Evolutionary conservation across 495 filamentous ascomycete species (phyloP), one percentile per base, ranked within the genome.

Genomic region (Physcia stellaris): DNA sequence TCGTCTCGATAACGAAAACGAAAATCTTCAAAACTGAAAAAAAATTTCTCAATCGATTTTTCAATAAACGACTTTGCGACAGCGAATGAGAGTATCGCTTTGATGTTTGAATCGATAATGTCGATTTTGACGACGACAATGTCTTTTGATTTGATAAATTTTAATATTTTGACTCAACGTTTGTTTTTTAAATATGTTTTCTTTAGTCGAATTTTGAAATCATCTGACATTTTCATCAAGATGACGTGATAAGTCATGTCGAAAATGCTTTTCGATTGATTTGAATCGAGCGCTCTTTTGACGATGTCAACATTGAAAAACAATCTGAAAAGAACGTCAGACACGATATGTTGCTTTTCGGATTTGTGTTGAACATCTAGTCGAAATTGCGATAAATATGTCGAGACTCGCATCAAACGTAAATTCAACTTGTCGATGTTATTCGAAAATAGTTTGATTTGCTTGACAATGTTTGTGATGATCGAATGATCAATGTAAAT

Each of bases 381-480:
- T 10, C 21, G 4, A 19, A 39, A 39, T n/a, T 3, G 4, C 4
- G 37, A 39, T 2, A 39, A 19, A 27, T 46, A 46, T 5, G 40
- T n/a, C 11, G 19, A 46, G 0, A 20, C 37, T n/a, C 37, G 13
- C 12, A 46, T 10, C 4, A 41, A 16, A 1, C 33, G 24, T 2
- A 46, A 23, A 24, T 46, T 46, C 11, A 46, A 12, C 26, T 37
- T 41, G 6, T n/a, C 24, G 2, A 16, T 41, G 3, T 6, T 29
- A 0, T 15, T 18, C 4, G 26, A 31, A 4, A 12, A 37, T 10
- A 46, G 4, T 0, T 2, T 24, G 16, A 15, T 46, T 16, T 46
- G 16, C 6, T 18, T 29, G 1, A 38, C 5, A 12, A 46, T 46
- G 1, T 6, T 20, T n/a, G 39, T 4, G 13, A 23, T 30, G 9